Conservation (phyloP, 768 basidiomycete species). For the Leucosporidium yakuticum region DNA sequence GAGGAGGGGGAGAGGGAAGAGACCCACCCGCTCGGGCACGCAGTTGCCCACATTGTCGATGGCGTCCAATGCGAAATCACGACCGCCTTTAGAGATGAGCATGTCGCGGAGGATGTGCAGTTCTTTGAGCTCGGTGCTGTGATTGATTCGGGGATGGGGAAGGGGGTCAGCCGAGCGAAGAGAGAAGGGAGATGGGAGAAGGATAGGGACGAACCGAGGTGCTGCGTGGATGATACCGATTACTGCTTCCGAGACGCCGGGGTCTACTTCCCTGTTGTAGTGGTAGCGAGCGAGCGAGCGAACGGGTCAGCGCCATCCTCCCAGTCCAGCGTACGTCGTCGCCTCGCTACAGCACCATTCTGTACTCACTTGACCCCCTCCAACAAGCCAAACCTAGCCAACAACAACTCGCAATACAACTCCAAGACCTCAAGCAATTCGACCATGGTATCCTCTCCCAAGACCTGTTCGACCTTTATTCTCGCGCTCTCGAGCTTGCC, state of each 20-base stretch:
- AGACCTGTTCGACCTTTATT: slow-evolving; percentile 55
- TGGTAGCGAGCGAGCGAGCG: not conserved
- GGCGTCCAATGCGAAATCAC: slow-evolving; percentile 76
- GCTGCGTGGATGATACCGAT: slow-evolving; percentile 84
- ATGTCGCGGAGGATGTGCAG: slow-evolving; percentile 85
- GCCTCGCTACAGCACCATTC: not conserved
- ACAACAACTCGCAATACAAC: slow-evolving; percentile 86
- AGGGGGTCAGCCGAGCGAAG: not conserved
- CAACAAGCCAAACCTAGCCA: slow-evolving; percentile 84
- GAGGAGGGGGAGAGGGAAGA: slow-evolving; percentile 43
- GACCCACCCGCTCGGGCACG: slow-evolving; percentile 83
- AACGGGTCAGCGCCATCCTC: no score
- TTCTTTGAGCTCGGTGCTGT: slow-evolving; percentile 35
- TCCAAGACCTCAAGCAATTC: slow-evolving; percentile 72
- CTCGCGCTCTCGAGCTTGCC: slow-evolving; percentile 74
- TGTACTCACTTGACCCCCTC: slow-evolving; percentile 64
- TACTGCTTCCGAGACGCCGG: slow-evolving; percentile 77
- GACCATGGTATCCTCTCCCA: slow-evolving; percentile 27
- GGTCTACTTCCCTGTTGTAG: slow-evolving; percentile 66
- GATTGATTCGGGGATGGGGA: not conserved
- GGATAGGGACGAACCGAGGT: slow-evolving; percentile 63
- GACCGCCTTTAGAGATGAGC: slow-evolving; percentile 91
- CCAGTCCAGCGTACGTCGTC: slow-evolving; percentile 21
- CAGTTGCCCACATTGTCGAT: slow-evolving; percentile 76
- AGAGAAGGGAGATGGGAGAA: not conserved